These are phyloP conservation scores for Pythium pyrilobum DNA, from an alignment of 352 stramenopile genomes.

Conservation along the genomic window DNA sequence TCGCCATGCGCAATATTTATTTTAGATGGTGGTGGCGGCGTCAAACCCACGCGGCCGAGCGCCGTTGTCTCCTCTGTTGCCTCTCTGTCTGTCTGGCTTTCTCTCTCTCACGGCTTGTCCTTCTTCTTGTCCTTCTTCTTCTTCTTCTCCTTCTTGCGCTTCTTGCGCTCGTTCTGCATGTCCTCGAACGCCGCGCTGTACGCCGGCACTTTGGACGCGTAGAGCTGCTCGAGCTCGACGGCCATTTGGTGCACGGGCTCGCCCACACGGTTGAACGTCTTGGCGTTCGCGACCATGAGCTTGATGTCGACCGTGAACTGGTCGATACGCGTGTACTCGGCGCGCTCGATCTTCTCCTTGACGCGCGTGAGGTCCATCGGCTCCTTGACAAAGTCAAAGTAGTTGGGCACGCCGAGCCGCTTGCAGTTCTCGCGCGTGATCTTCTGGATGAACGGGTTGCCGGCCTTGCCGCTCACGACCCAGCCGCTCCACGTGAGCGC, in stretches of 20 bases:
- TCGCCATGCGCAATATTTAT: no score
- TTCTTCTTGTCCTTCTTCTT: constrained; percentile 90
- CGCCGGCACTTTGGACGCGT: constrained; percentile 52
- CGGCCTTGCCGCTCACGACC: constrained; percentile 65
- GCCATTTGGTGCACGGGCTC: constrained; percentile 84
- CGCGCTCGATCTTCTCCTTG: constrained; percentile 76
- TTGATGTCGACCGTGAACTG: constrained; percentile 76
- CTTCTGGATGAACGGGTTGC: constrained; percentile 81
- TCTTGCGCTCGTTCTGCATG: constrained; percentile 75
- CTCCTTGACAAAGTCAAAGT: constrained; percentile 80
- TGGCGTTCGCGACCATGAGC: constrained; percentile 76
- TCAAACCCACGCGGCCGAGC: no score
- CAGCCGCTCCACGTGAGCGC: constrained; percentile 67
- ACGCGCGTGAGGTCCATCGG: constrained; percentile 83
- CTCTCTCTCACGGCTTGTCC: constrained; percentile 51
- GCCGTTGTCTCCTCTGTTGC: no score
- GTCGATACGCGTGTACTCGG: constrained; percentile 71
- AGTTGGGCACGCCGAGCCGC: constrained; percentile 71
- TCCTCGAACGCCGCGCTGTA: constrained; percentile 78
- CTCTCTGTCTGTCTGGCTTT: no score
- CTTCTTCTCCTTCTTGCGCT: constrained; percentile 88
- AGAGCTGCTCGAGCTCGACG: constrained; percentile 72
- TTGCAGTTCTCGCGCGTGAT: constrained; percentile 86
- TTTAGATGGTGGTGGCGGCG: no score
- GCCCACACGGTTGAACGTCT: constrained; percentile 79